Evolutionary conservation across 192 early-diverging fungal species (phyloP), one percentile per base, ranked within the genome.

Genomic region (Mortierella claussenii): DNA sequence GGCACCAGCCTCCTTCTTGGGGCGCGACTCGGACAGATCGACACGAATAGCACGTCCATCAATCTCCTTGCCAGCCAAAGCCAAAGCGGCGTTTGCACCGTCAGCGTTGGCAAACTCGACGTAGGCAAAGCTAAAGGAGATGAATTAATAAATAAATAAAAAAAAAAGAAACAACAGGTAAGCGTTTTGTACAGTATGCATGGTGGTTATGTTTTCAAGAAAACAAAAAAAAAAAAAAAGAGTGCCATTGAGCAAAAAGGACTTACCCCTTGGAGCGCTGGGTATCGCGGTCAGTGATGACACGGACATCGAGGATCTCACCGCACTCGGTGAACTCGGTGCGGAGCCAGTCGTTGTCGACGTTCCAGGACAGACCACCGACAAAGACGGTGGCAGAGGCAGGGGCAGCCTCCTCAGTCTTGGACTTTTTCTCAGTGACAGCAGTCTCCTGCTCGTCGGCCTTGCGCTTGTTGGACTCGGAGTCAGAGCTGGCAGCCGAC

Each of bases 31-130:
- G 15, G 95, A 85, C 42, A 91, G 57, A 57, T 97, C 93, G 30
- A 97, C 83, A 61, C 87, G 86, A 69, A 98, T 84, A 44, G 79
- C 79, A 66, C 96, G 92, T 36, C 95, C 95, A 54, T 94, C 93
- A 36, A 97, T 78, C 54, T 96, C 90, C 45, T 83, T 81, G 32
- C 88, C 93, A 49, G 82, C 78, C 45, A 89, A 80, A 36, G 82
- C 83, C 55, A 91, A 55, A 10, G 94, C 95, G 68, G 88, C 88
- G 56, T 90, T 80, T 51, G 89, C 90, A 36, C 78, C 82, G 53
- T 86, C 91, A 28, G 85, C 62, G 50, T 69, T 65, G 52, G 84
- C 79, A 74, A 97, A 97, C 54, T 97, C 94, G 31, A 98, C 88
- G 84, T 96, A 96, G 56, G 89, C 95, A 79, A 92, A 96, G 36